Evolutionary conservation across 495 filamentous ascomycete species (phyloP).

Genomic region (Hypoxylon fragiforme): DNA sequence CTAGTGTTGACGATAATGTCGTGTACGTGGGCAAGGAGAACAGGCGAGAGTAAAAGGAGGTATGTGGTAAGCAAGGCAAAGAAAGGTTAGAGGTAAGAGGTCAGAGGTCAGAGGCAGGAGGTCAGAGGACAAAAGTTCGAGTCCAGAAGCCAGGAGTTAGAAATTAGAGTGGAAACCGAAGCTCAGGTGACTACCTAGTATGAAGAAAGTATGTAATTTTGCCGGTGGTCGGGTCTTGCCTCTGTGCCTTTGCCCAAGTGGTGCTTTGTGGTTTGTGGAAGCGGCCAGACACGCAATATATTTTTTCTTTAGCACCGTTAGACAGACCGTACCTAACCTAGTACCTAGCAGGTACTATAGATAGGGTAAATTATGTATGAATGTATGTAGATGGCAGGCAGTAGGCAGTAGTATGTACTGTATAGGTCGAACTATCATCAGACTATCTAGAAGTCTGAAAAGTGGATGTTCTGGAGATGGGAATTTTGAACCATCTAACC

Average conservation of each 20-base stretch:
- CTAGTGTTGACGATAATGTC: conserved; percentile 23
- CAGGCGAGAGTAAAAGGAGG: conserved; percentile 1
- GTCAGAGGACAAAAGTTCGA: too few relatives aligned
- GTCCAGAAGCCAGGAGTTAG: too few relatives aligned
- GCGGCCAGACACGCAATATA: conserved; percentile 30
- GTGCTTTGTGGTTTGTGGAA: not conserved
- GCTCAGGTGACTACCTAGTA: conserved; percentile 26
- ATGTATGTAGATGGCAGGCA: too few relatives aligned
- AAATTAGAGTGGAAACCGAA: conserved; percentile 18
- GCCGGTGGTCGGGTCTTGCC: conserved; percentile 17
- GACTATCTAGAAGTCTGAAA: conserved; percentile 31
- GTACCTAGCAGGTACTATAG: too few relatives aligned
- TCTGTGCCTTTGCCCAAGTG: not conserved
- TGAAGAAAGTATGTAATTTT: conserved; percentile 26
- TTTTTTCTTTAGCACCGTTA: conserved; percentile 26
- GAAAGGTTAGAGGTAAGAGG: conserved; percentile 6
- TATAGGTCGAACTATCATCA: too few relatives aligned
- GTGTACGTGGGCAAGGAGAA: conserved; percentile 20
- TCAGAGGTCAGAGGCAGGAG: not conserved
- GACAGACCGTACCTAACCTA: too few relatives aligned
- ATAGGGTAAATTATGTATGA: too few relatives aligned
- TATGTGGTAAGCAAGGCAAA: conserved; percentile 1
- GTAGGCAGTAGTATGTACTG: too few relatives aligned
- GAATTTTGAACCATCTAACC: conserved; percentile 22
- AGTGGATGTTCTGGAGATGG: conserved; percentile 29